Base-by-base conservation (phyloP, 345 rosid species). In the Gossypium herbaceum region DNA sequence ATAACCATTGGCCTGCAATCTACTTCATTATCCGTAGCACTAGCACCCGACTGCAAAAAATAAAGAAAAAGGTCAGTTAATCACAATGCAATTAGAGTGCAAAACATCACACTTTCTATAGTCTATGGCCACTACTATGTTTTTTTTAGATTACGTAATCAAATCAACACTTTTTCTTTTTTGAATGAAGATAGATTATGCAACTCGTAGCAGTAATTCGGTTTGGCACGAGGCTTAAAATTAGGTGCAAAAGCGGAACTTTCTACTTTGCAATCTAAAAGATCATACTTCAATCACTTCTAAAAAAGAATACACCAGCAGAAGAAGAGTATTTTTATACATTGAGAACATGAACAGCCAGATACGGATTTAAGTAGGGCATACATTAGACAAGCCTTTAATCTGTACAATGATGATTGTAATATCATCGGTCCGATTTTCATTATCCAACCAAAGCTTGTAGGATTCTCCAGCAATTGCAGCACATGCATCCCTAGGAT, bases 401-500 rank as follows among this genome's bases (percentile, higher is more conserved):
- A 95, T 84, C 76, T 91, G 94, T 69, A 87, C 99, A 82, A 93
- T 85, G 77, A 93, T 90, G 77, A 95, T 85, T 25, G 99, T 93
- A 67, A 95, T 95, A 86, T 95, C 99, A 88, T 95, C 99, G n/a
- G 98, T 95, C 74, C 98, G 93, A 75, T 80, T 90, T 82, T 89
- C 99, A 71, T 90, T 80, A 68, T 89, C 90, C 88, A 95, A 82
- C 99, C 99, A 95, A 47, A 82, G 77, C 84, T 88, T 93, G 85
- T 93, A 96, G 10, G 99, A 92, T 77, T 96, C 94, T 77, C 97
- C 98, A 25, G 97, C 88, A 73, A 93, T 90, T 19, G 91, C 94
- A 27, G 91, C 87, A 72, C 99, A 95, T 75, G 98, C 98, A 82
- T 96, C 99, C 9, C 94, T 79, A 27, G 98, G 89, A 87, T 96